Conservation (phyloP, 768 basidiomycete species). For the Mycena haematopus region DNA sequence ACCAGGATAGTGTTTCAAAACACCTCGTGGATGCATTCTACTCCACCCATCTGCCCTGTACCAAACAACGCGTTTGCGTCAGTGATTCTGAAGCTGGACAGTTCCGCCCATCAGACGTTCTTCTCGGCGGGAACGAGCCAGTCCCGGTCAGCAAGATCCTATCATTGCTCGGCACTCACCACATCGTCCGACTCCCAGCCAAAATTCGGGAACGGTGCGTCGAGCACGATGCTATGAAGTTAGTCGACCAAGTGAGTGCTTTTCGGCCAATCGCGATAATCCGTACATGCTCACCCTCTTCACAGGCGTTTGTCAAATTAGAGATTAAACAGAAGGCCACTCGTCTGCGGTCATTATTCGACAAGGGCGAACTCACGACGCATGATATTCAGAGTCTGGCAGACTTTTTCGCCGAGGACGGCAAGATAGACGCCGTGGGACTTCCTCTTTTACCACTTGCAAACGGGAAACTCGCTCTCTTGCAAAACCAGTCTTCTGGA, state of each 20-base stretch:
- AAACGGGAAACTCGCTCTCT: slow-evolving; percentile 37
- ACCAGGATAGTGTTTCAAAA: slow-evolving; percentile 27
- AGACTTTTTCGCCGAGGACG: slow-evolving; percentile 33
- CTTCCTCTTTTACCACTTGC: slow-evolving; percentile 47
- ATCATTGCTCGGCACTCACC: slow-evolving; percentile 29
- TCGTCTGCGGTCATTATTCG: slow-evolving; percentile 15
- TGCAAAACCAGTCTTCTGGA: slow-evolving; percentile 27
- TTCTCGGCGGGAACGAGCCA: slow-evolving; percentile 34
- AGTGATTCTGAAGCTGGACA: slow-evolving; percentile 31
- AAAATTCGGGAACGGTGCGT: slow-evolving; percentile 32
- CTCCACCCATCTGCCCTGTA: slow-evolving; percentile 32
- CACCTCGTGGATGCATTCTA: slow-evolving; percentile 41
- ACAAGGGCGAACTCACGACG: slow-evolving; percentile 25
- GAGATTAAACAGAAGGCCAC: slow-evolving; percentile 32
- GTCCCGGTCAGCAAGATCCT: slow-evolving; percentile 33
- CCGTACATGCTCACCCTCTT: no score
- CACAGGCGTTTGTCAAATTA: slow-evolving; percentile 32
- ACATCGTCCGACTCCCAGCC: slow-evolving; percentile 32
- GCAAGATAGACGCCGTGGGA: slow-evolving; percentile 31
- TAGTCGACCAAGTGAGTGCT: slow-evolving; percentile 24
- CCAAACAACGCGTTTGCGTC: slow-evolving; percentile 35
- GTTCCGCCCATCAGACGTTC: slow-evolving; percentile 31
- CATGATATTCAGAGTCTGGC: slow-evolving; percentile 36
- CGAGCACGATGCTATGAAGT: slow-evolving; percentile 22
- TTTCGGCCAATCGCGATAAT: no score